phyloP scores from a whole-genome alignment of 169 alveolate species.

The Plasmodium cynomolgi region DNA sequence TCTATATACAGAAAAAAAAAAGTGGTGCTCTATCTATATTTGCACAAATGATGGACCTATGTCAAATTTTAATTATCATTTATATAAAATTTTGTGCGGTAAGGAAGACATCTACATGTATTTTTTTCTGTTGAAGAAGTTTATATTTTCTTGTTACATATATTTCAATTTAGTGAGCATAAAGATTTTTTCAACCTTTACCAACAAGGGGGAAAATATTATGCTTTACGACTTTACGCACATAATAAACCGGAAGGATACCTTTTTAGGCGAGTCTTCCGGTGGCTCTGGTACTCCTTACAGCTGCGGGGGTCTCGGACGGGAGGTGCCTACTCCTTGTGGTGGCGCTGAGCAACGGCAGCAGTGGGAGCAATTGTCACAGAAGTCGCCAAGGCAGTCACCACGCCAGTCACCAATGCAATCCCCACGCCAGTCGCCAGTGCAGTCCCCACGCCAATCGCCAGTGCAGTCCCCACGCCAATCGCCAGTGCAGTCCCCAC shows the following conservation, averaged over 20 bases:
- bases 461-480: no score
- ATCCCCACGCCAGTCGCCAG: not conserved
- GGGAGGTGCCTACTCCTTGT: not conserved
- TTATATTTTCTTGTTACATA: conserved; percentile 54
- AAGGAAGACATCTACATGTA: conserved; percentile 59
- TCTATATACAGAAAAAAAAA: conserved; percentile 23
- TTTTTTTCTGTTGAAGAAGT: conserved; percentile 42
- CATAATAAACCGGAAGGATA: not conserved
- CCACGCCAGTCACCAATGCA: not conserved
- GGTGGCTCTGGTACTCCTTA: not conserved
- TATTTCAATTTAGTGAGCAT: conserved; percentile 60
- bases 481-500: no score
- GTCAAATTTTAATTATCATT: conserved; percentile 70
- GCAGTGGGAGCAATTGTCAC: not conserved
- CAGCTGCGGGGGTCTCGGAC: not conserved
- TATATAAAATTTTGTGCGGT: conserved; percentile 52
- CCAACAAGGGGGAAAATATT: not conserved
- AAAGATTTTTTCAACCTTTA: conserved; percentile 13
- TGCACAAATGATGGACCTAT: conserved; percentile 59
- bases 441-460: not conserved
- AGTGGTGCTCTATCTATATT: conserved; percentile 56
- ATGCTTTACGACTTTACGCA: conserved; percentile 2
- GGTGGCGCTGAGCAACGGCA: not conserved
- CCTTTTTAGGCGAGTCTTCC: not conserved
- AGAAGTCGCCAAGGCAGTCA: not conserved